Percentiles rank a stretch among this genome's conserved stretches.
Conservation (phyloP, 2,329 filamentous ascomycete genomes). For the Boeremia lycopersici region DNA sequence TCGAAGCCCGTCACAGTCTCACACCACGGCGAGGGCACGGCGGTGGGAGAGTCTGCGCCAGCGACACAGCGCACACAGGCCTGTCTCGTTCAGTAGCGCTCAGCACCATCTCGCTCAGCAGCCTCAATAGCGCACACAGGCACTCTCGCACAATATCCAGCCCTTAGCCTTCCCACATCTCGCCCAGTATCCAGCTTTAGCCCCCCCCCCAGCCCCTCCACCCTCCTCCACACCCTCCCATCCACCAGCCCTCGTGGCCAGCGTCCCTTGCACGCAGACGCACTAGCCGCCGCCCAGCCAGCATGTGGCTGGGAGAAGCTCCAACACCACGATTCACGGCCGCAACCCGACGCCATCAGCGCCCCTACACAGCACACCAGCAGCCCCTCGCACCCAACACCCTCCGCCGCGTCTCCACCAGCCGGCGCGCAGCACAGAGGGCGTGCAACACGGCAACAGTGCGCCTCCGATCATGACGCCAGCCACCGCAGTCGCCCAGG, state of each 20-base stretch:
- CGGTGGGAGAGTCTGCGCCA: too few relatives aligned
- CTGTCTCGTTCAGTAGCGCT: neutral
- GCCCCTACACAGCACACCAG: neutral
- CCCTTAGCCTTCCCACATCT: too few relatives aligned
- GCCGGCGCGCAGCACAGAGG: too few relatives aligned
- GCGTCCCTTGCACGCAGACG: conserved; percentile 2
- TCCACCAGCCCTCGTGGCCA: conserved; percentile 6
- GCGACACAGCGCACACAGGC: too few relatives aligned
- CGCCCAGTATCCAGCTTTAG: neutral
- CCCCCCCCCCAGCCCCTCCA: conserved; percentile 16
- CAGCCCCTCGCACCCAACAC: too few relatives aligned
- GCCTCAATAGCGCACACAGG: too few relatives aligned
- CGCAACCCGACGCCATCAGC: neutral
- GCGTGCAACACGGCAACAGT: too few relatives aligned
- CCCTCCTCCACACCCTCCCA: conserved; percentile 11
- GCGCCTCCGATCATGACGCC: too few relatives aligned
- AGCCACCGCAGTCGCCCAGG: too few relatives aligned
- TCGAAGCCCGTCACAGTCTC: neutral
- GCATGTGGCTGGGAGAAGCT: conserved; percentile 14
- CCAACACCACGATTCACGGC: too few relatives aligned
- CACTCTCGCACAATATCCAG: too few relatives aligned
- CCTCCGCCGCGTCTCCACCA: too few relatives aligned
- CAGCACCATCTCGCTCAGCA: neutral
- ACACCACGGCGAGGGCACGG: neutral
- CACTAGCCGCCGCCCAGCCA: conserved; percentile 4